Conservation (phyloP, 179 eudicot genomes). For the Corrigiola litoralis region DNA sequence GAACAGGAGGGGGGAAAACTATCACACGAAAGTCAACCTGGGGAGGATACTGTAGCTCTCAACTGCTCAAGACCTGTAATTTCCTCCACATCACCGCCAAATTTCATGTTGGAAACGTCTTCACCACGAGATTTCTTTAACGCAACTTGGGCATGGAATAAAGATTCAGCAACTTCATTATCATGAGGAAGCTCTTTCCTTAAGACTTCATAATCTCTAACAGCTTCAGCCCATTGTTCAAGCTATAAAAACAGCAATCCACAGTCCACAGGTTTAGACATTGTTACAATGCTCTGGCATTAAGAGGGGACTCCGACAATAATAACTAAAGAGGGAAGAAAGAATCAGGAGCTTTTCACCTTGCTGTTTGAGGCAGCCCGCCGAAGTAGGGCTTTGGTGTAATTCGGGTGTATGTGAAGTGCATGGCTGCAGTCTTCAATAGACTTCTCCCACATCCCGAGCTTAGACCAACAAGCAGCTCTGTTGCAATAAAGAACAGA, state of each 20-base stretch:
- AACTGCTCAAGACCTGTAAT: slow-evolving; percentile 61
- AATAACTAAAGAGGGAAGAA: neutral
- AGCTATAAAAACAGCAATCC: slow-evolving; percentile 53
- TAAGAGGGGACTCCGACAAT: neutral
- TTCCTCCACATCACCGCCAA: slow-evolving; percentile 71
- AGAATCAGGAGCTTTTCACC: slow-evolving; percentile 32
- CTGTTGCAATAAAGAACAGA: slow-evolving; percentile 85
- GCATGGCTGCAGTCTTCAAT: slow-evolving; percentile 84
- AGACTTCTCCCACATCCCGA: slow-evolving; percentile 70
- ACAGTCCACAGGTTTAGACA: slow-evolving; percentile 3
- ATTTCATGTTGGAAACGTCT: slow-evolving; percentile 72
- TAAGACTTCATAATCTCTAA: slow-evolving; percentile 70
- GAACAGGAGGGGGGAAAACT: neutral
- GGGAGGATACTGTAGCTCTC: slow-evolving; percentile 59
- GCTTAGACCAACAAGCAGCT: slow-evolving; percentile 93
- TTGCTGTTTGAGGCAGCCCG: slow-evolving; percentile 80
- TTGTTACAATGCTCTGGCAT: neutral
- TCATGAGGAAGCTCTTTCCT: slow-evolving; percentile 64
- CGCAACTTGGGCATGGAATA: slow-evolving; percentile 82
- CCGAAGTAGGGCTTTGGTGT: slow-evolving; percentile 81
- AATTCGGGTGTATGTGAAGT: slow-evolving; percentile 63
- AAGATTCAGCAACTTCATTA: slow-evolving; percentile 71
- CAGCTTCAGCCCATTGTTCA: slow-evolving; percentile 78
- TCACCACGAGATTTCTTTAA: slow-evolving; percentile 81
- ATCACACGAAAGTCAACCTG: slow-evolving; percentile 36